Percentiles rank a stretch among this genome's conserved stretches.
Evolutionary conservation across 768 basidiomycete genomes (phyloP).

Genomic region (Hericium erinaceus): DNA sequence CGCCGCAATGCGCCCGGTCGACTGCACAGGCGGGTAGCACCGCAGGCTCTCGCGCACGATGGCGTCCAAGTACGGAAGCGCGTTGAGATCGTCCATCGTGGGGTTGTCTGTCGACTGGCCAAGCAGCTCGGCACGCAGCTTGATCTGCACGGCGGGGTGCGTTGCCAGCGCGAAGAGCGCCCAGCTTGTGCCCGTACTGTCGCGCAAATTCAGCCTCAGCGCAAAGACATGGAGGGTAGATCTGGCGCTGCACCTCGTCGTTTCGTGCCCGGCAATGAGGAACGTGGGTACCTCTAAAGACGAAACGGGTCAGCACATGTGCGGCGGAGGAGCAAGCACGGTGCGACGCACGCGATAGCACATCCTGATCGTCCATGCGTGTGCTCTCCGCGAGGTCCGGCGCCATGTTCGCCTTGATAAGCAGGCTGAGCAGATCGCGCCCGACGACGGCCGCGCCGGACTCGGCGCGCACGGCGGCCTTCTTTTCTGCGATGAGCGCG

Average conservation of each 20-base stretch:
- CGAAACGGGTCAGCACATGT: background rate
- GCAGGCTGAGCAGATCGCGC: constrained; percentile 7
- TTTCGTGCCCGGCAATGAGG: constrained; percentile 14
- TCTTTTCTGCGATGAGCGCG: background rate
- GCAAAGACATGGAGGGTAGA: background rate
- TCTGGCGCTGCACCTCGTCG: constrained; percentile 5
- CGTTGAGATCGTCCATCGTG: constrained; percentile 22
- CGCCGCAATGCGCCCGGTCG: constrained; percentile 9
- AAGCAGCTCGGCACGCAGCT: constrained; percentile 26
- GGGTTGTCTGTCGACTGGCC: constrained; percentile 14
- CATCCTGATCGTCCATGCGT: background rate
- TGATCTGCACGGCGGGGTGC: constrained; percentile 23
- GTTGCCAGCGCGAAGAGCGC: constrained; percentile 23
- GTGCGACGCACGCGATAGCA: constrained; percentile 4
- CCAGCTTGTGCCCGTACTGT: constrained; percentile 18
- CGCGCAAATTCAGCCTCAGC: background rate
- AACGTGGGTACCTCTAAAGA: constrained; percentile 11
- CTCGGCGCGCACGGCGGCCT: background rate
- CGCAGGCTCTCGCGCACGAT: constrained; percentile 16
- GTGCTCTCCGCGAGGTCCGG: background rate
- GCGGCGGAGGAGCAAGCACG: background rate
- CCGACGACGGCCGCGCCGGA: background rate
- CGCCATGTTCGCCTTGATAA: constrained; percentile 36
- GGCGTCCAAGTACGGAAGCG: constrained; percentile 24
- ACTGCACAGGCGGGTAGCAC: constrained; percentile 12